Conservation (phyloP, 352 stramenopile genomes). For the Pythium pectinolyticum region DNA sequence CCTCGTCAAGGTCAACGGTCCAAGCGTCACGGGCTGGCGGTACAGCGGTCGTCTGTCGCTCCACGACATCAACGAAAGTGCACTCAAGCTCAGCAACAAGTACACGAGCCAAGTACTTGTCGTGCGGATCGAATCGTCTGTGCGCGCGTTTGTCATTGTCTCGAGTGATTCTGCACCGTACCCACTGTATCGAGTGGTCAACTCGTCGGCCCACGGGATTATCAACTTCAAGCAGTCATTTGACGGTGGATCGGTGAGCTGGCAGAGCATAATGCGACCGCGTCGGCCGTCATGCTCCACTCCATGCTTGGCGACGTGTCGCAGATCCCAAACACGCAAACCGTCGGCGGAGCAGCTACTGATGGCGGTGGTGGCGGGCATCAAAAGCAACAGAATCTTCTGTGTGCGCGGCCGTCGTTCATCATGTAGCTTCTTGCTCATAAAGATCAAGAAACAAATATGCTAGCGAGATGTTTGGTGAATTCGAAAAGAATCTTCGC, state of each 20-base stretch:
- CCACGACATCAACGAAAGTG: constrained; percentile 81
- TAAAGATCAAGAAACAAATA: too few relatives aligned
- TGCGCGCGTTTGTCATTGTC: constrained; percentile 76
- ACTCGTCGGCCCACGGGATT: constrained; percentile 62
- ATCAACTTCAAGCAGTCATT: constrained; percentile 86
- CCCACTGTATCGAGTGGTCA: constrained; percentile 81
- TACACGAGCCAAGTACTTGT: constrained; percentile 79
- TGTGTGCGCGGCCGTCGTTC: too few relatives aligned
- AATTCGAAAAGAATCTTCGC: too few relatives aligned
- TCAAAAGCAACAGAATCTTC: too few relatives aligned
- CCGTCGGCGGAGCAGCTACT: too few relatives aligned
- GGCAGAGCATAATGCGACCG: too few relatives aligned
- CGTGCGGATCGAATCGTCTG: constrained; percentile 64
- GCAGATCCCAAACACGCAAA: too few relatives aligned
- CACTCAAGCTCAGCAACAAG: constrained; percentile 84
- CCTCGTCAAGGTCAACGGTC: constrained; percentile 53
- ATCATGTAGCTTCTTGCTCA: too few relatives aligned
- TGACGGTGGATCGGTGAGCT: constrained; percentile 49
- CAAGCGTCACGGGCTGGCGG: constrained; percentile 48
- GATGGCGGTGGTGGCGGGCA: too few relatives aligned
- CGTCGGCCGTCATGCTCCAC: too few relatives aligned
- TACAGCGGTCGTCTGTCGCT: constrained; percentile 85
- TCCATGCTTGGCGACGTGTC: too few relatives aligned
- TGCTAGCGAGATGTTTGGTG: too few relatives aligned
- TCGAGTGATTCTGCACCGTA: constrained; percentile 57